Percentiles rank a stretch among this genome's conserved stretches.
These are phyloP conservation scores for Tylopilus balloui DNA, from an alignment of 768 basidiomycete species.

Conservation along the genomic window DNA sequence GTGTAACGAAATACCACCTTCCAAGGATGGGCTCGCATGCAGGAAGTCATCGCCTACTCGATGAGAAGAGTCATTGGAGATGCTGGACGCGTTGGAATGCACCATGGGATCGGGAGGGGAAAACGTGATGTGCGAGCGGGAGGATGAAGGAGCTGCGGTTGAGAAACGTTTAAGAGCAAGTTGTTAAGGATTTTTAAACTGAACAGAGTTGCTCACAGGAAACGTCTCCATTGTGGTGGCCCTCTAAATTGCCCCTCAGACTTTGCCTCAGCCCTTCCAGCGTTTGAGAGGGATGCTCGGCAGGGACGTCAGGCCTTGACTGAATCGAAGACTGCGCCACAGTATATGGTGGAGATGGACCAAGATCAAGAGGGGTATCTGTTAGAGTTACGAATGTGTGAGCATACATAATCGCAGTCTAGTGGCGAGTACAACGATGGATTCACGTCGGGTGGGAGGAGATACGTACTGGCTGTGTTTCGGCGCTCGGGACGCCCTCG, in stretches of 20 bases:
- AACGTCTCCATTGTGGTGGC: not conserved
- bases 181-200: not conserved
- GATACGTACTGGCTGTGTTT: not conserved
- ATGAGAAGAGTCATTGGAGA: slow-evolving; percentile 2
- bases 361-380: slow-evolving; percentile 11
- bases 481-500: slow-evolving; percentile 7
- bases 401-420: not conserved
- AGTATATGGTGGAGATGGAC: slow-evolving; percentile 27
- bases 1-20: slow-evolving; percentile 24
- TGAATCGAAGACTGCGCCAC: not conserved
- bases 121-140: not conserved
- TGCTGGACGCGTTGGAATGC: slow-evolving; percentile 7
- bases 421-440: not conserved
- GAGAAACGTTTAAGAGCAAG: not conserved
- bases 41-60: not conserved
- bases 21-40: not conserved
- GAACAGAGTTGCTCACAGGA: not conserved
- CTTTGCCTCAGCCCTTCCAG: slow-evolving; percentile 22
- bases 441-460: not conserved
- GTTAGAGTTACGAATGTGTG: not conserved
- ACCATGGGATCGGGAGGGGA: not conserved
- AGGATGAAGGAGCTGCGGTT: not conserved
- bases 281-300: slow-evolving; percentile 12
- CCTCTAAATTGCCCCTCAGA: slow-evolving; percentile 9
- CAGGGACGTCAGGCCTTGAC: not conserved